phyloP scores from a whole-genome alignment of 2,329 filamentous ascomycete genomes.

The Fusarium circinatum region DNA sequence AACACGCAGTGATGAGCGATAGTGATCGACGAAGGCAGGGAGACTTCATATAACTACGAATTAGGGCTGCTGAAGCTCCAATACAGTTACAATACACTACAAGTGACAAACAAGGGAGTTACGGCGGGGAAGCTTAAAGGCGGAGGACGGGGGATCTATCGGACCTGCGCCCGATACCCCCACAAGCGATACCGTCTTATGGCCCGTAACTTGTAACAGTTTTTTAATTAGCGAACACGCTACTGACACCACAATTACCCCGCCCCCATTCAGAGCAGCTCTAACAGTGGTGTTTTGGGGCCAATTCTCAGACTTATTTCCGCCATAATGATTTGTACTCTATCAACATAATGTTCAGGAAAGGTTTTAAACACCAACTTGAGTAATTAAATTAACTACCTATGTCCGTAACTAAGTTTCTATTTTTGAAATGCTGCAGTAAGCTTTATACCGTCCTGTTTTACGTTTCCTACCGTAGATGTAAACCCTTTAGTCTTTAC shows the following conservation, averaged over 20 bases:
- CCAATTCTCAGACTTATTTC: background rate
- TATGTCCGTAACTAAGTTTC: too few species aligned
- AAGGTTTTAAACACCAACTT: too few species aligned
- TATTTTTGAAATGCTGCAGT: too few species aligned
- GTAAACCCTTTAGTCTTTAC: fast-evolving
- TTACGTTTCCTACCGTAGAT: background rate
- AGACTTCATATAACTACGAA: background rate
- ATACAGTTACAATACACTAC: background rate
- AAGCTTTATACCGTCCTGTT: too few species aligned
- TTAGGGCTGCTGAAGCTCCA: background rate
- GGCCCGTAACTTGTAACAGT: background rate
- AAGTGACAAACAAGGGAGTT: background rate
- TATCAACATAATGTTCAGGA: background rate
- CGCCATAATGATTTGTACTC: background rate
- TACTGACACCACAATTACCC: too few species aligned
- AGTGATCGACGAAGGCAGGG: background rate
- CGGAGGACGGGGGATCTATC: background rate
- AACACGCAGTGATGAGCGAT: background rate
- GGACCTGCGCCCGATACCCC: background rate
- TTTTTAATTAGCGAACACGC: background rate
- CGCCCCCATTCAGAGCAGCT: background rate
- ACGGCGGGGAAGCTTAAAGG: background rate
- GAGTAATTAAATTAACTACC: too few species aligned
- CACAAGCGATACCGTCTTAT: background rate
- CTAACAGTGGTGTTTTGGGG: background rate